Evolutionary conservation across 805 yeast species (phyloP).

Genomic region (Candida adriatica): DNA sequence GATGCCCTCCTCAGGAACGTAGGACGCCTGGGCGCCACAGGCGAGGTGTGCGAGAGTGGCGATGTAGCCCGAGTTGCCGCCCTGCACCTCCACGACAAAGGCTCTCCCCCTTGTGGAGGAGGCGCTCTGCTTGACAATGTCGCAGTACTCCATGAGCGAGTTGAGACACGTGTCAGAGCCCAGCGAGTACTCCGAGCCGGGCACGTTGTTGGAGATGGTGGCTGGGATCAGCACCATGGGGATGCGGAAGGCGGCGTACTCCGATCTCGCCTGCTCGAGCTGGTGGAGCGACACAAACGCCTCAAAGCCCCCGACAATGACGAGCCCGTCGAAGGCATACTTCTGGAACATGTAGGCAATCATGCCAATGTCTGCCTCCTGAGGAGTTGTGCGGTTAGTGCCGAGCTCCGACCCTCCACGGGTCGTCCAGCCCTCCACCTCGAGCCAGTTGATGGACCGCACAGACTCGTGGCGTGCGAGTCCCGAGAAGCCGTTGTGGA

Average conservation of each 20-base stretch:
- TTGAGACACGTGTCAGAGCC: conserved; percentile 97
- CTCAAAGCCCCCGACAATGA: conserved; percentile 94
- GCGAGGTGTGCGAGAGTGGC: conserved; percentile 68
- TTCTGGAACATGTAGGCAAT: conserved; percentile 92
- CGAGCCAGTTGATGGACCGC: conserved; percentile 68
- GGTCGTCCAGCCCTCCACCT: conserved; percentile 82
- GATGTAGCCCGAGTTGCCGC: conserved; percentile 92
- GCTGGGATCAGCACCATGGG: conserved; percentile 95
- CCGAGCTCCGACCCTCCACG: conserved; percentile 96
- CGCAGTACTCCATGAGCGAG: conserved; percentile 86
- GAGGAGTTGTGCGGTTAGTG: conserved; percentile 84
- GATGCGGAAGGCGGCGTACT: conserved; percentile 87
- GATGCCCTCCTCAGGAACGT: conserved; percentile 79
- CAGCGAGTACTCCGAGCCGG: conserved; percentile 95
- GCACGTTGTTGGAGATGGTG: conserved; percentile 94
- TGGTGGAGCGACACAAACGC: conserved; percentile 85
- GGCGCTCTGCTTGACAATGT: conserved; percentile 90
- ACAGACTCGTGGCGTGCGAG: conserved; percentile 85
- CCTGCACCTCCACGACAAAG: conserved; percentile 96
- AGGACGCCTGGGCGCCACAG: conserved; percentile 57
- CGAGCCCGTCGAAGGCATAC: conserved; percentile 78
- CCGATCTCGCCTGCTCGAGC: conserved; percentile 64
- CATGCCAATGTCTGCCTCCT: conserved; percentile 66
- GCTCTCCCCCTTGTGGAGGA: conserved; percentile 91
- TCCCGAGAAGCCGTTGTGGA: conserved; percentile 91